These are phyloP conservation scores for Candida sphagnicola DNA, from an alignment of 805 yeast genomes.

Conservation along the genomic window DNA sequence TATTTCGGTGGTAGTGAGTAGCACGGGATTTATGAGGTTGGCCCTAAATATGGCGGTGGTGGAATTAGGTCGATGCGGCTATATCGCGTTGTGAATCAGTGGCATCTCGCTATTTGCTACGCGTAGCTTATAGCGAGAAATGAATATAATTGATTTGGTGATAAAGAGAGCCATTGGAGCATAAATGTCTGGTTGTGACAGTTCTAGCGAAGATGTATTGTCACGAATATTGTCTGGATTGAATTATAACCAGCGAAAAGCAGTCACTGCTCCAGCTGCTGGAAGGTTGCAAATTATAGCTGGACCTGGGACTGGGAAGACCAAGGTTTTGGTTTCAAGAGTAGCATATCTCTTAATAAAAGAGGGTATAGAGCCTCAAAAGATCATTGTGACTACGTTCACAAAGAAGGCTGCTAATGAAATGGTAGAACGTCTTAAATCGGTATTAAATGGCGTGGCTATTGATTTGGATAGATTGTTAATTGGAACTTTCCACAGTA, in stretches of 20 bases:
- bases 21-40: too few relatives aligned
- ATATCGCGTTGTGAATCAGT: too few relatives aligned
- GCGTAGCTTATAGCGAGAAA: too few relatives aligned
- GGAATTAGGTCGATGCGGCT: too few relatives aligned
- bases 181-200: neutral
- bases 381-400: slow-evolving; percentile 83
- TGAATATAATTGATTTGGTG: too few relatives aligned
- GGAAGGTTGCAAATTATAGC: slow-evolving; percentile 49
- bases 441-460: slow-evolving; percentile 27
- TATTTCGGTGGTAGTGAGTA: too few relatives aligned
- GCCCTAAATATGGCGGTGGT: too few relatives aligned
- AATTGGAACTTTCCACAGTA: slow-evolving; percentile 88
- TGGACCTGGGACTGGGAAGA: slow-evolving; percentile 72
- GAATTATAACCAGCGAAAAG: slow-evolving; percentile 39
- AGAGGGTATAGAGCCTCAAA: slow-evolving; percentile 51
- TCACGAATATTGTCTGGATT: slow-evolving; percentile 15
- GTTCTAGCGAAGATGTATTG: neutral
- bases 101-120: too few relatives aligned
- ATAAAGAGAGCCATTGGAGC: neutral
- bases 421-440: slow-evolving; percentile 59
- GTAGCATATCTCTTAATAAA: slow-evolving; percentile 65
- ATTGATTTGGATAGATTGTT: slow-evolving; percentile 45
- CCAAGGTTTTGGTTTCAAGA: slow-evolving; percentile 75
- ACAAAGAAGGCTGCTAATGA: slow-evolving; percentile 91
- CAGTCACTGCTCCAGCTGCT: slow-evolving; percentile 38